Evolutionary conservation across 306 rosid genomes (phyloP).

Genomic region (Glycine soja): DNA sequence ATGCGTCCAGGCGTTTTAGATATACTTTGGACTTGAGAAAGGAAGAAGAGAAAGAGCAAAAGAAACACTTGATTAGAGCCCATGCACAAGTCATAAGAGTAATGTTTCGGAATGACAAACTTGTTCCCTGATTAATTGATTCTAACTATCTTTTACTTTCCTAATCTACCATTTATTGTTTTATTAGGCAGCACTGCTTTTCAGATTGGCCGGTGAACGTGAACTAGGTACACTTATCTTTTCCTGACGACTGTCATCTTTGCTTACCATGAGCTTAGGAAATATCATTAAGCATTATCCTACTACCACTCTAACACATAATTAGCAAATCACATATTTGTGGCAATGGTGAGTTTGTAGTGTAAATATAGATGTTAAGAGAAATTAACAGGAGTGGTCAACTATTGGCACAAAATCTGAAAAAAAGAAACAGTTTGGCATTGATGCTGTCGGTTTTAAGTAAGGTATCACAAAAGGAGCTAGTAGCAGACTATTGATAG

Average conservation of each 20-base stretch:
- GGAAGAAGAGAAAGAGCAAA: slow-evolving; percentile 77
- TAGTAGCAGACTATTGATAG: not conserved
- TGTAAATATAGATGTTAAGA: slow-evolving; percentile 12
- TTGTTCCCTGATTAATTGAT: slow-evolving; percentile 11
- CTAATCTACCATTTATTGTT: slow-evolving; percentile 52
- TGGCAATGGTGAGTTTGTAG: slow-evolving; percentile 3
- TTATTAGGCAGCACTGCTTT: slow-evolving; percentile 89
- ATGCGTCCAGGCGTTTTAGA: slow-evolving; percentile 94
- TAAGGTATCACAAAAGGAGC: slow-evolving; percentile 21
- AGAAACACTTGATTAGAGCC: slow-evolving; percentile 87
- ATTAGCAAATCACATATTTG: slow-evolving; percentile 9
- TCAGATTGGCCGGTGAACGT: slow-evolving; percentile 89
- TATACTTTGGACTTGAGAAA: slow-evolving; percentile 86
- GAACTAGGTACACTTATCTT: slow-evolving; percentile 65
- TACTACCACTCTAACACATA: slow-evolving; percentile 10
- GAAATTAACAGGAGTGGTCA: slow-evolving; percentile 7
- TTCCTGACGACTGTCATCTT: slow-evolving; percentile 29
- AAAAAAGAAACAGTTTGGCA: not conserved
- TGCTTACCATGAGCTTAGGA: slow-evolving; percentile 32
- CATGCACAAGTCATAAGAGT: slow-evolving; percentile 99
- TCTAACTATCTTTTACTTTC: slow-evolving; percentile 33
- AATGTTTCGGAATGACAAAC: slow-evolving; percentile 51
- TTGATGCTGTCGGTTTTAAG: slow-evolving; percentile 9
- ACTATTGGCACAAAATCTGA: slow-evolving; percentile 14
- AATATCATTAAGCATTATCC: not conserved